Base-by-base conservation (phyloP, 2,329 filamentous ascomycete species). In the Beauveria pseudobassiana region DNA sequence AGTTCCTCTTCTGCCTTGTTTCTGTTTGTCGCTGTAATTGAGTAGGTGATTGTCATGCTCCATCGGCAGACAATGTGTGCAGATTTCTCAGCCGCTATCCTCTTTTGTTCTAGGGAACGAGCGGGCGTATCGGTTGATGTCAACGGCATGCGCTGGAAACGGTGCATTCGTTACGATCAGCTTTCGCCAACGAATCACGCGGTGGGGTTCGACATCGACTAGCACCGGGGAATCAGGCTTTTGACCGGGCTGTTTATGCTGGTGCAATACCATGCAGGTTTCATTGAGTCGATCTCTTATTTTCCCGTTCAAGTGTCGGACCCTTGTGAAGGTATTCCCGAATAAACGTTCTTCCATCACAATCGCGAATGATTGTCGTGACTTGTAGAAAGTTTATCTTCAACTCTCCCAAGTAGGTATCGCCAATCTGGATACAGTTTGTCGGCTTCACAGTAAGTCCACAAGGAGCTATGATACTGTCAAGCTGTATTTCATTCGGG, bases 121-220 rank as follows among this genome's bases (percentile, higher is more conserved):
- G 14, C 67, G 67, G 0, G 53, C 56, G 42, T 68, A 75, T 0
- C 68, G 55, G 0, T 56, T 30, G 0, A 52, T 24, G 0, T 70
- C 59, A 8, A 72, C 73, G 1, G 72, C 68, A 53, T 75, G 73
- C 0, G 69, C 61, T 0, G 81, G 80, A 49, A 78, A 85, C 0
- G 70, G 66, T 0, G 76, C 69, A 62, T 90, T 91, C 0, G 87
- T 90, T 2, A 80, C 71, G 0, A 77, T 68, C 0, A 89, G 70
- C 0, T 68, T 69, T 0, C 83, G 73, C 7, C 77, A 71, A 1
- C 70, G 64, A 2, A 75, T 66, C 0, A 87, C 73, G 0, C 74
- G 63, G 0, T 65, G 55, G 0, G 80, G 61, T 0, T 70, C 49
- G 0, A 87, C 68, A 2, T 84, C 79, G 0, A 80, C 65, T 0